Conservation (phyloP, 257 asterid species). For the Asclepias syriaca region DNA sequence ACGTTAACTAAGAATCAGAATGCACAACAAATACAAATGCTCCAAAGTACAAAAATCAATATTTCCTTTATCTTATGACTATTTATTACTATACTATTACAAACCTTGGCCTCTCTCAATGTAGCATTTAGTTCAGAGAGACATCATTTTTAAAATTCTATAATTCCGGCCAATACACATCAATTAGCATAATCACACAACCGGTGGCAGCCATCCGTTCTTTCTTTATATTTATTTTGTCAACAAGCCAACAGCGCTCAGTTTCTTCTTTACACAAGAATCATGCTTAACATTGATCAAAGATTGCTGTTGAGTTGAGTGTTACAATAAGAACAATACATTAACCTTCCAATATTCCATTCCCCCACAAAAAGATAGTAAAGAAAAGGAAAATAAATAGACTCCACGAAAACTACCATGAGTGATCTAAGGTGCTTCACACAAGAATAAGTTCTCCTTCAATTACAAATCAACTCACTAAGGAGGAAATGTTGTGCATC, state of each 20-base stretch:
- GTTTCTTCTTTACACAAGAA: background rate
- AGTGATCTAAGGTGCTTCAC: background rate
- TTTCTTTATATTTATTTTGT: background rate
- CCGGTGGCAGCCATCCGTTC: background rate
- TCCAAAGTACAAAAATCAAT: background rate
- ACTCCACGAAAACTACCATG: background rate
- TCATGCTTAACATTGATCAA: background rate
- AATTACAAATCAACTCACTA: background rate
- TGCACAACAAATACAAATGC: background rate
- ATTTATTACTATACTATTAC: background rate
- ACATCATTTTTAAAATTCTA: background rate
- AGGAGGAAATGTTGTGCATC: background rate
- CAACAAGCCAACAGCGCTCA: background rate
- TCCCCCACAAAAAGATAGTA: background rate
- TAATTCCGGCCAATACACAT: background rate
- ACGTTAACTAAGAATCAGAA: background rate
- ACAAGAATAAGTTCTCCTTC: background rate
- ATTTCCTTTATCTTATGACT: background rate
- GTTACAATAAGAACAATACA: background rate
- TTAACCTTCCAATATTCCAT: background rate
- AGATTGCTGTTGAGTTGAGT: background rate
- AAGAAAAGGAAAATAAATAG: too few relatives aligned
- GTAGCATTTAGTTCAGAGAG: background rate
- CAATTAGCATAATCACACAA: background rate
- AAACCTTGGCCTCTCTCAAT: background rate